These are phyloP conservation scores for Globisporangium sylvaticum DNA, from an alignment of 352 stramenopile genomes.

Conservation along the genomic window DNA sequence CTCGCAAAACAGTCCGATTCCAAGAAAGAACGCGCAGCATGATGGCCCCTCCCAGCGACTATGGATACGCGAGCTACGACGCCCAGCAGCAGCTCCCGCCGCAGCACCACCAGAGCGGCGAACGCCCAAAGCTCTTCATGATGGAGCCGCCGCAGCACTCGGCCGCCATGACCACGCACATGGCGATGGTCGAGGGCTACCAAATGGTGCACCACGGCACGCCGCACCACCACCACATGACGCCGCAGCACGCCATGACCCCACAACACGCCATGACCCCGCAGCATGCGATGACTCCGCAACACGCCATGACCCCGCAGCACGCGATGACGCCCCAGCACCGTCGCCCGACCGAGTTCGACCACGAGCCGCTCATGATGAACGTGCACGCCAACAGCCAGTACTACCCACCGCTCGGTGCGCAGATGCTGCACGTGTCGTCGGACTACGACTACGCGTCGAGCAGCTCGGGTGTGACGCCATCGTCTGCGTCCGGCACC, in stretches of 20 bases:
- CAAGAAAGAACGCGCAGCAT: conserved; percentile 7
- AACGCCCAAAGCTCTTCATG: conserved; percentile 56
- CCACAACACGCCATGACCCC: conserved; percentile 37
- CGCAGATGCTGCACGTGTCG: conserved; percentile 57
- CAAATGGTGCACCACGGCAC: conserved; percentile 44
- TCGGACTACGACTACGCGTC: conserved; percentile 50
- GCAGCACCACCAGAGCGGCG: conserved; percentile 38
- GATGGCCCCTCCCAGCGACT: conserved; percentile 15
- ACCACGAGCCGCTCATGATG: conserved; percentile 61
- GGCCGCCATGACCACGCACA: conserved; percentile 17
- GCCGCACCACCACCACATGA: conserved; percentile 30
- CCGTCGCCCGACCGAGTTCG: conserved; percentile 32
- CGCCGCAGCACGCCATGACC: conserved; percentile 34
- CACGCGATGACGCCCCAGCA: conserved; percentile 43
- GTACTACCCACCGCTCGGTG: conserved; percentile 44
- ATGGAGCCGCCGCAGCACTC: conserved; percentile 23
- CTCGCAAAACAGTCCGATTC: conserved; percentile 12
- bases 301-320: conserved; percentile 43
- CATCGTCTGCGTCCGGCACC: conserved; percentile 26
- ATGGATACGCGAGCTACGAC: conserved; percentile 17
- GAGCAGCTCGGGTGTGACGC: conserved; percentile 33
- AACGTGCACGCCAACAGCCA: conserved; percentile 34
- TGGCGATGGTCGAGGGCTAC: conserved; percentile 25
- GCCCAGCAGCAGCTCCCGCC: conserved; percentile 11
- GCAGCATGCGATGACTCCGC: conserved; percentile 36